phyloP scores from a whole-genome alignment of 768 basidiomycete species.

The Lactarius hatsudake region DNA sequence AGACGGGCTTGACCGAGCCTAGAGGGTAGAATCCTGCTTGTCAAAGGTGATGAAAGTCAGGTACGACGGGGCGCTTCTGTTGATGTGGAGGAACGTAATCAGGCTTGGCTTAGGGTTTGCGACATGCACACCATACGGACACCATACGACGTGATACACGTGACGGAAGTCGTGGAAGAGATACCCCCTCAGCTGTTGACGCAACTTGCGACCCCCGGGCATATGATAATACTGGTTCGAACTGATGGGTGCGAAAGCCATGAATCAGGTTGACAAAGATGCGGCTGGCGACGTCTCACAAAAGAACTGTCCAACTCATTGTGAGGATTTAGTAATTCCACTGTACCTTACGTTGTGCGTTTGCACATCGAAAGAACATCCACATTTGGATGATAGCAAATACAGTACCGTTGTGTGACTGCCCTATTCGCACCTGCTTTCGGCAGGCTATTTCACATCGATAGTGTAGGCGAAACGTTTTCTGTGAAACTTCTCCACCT shows the following conservation, averaged over 20 bases:
- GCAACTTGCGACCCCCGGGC: slow-evolving; percentile 69
- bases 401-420: not conserved
- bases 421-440: not conserved
- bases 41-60: slow-evolving; percentile 80
- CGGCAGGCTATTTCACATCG: not conserved
- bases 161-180: slow-evolving; percentile 54
- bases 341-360: not conserved
- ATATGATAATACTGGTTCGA: slow-evolving; percentile 92
- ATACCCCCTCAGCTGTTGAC: slow-evolving; percentile 49
- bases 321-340: not conserved
- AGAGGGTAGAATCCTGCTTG: slow-evolving; percentile 53
- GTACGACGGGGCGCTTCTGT: slow-evolving; percentile 35
- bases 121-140: slow-evolving; percentile 34
- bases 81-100: not conserved
- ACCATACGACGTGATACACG: slow-evolving; percentile 68
- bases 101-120: slow-evolving; percentile 13
- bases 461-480: not conserved
- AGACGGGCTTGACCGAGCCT: slow-evolving; percentile 58
- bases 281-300: slow-evolving; percentile 58
- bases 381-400: not conserved
- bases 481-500: not conserved
- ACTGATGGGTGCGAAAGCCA: slow-evolving; percentile 42
- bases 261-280: slow-evolving; percentile 79
- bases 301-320: slow-evolving; percentile 54
- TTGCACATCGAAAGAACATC: not conserved